Conservation (phyloP, 352 stramenopile species). For the Phytophthora hybrid region DNA sequence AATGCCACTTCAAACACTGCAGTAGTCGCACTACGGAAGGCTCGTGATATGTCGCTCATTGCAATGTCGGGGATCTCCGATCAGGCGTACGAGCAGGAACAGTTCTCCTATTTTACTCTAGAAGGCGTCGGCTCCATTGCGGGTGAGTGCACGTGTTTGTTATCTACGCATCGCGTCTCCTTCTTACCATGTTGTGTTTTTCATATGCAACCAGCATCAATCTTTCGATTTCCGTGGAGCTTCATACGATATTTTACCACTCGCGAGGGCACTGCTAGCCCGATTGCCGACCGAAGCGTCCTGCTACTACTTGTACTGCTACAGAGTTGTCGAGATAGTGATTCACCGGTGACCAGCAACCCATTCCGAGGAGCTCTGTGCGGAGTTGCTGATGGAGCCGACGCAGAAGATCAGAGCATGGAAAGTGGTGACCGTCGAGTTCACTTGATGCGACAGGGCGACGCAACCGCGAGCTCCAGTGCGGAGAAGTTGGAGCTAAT, state of each 20-base stretch:
- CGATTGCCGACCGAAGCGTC: slow-evolving; percentile 71
- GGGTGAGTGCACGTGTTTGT: slow-evolving; percentile 41
- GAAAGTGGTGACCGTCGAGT: slow-evolving; percentile 42
- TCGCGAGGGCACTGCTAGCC: slow-evolving; percentile 56
- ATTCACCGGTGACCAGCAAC: slow-evolving; percentile 52
- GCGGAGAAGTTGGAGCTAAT: slow-evolving; percentile 44
- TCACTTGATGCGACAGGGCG: slow-evolving; percentile 27
- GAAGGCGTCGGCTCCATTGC: slow-evolving; percentile 72
- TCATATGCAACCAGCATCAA: slow-evolving; percentile 46
- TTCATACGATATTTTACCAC: slow-evolving; percentile 79
- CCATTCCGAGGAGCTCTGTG: slow-evolving; percentile 69
- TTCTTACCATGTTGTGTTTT: slow-evolving; percentile 13
- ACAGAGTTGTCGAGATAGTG: slow-evolving; percentile 71
- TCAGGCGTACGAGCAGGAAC: slow-evolving; percentile 53
- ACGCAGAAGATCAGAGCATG: slow-evolving; percentile 36
- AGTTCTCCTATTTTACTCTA: slow-evolving; percentile 76
- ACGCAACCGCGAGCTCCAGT: slow-evolving; percentile 7
- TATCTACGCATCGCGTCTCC: not conserved
- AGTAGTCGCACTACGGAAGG: slow-evolving; percentile 50
- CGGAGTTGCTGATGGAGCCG: slow-evolving; percentile 41
- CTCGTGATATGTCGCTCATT: slow-evolving; percentile 65
- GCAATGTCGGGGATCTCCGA: slow-evolving; percentile 63
- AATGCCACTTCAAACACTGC: slow-evolving; percentile 47
- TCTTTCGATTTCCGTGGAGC: slow-evolving; percentile 69
- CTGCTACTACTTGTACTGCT: slow-evolving; percentile 76